Evolutionary conservation across 192 early-diverging fungal genomes (phyloP), one percentile per base, ranked within the genome.

Genomic region (Coemansia sp.): DNA sequence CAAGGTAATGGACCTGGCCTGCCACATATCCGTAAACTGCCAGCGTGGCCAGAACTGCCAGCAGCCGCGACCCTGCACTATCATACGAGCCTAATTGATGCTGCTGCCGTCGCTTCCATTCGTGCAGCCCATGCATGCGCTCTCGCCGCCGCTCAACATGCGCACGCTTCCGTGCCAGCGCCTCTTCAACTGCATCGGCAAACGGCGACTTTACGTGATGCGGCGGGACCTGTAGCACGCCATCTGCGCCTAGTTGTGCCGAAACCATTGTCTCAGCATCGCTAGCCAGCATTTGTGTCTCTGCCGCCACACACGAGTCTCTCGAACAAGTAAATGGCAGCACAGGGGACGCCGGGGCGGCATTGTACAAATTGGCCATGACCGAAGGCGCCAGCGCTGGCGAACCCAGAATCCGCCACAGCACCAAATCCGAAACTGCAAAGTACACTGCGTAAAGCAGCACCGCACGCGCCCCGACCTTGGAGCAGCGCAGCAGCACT

Each of bases 121-220:
- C 64, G 23, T 64, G 45, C 51, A 73, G 55, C 19, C 60, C 24
- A 10, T 51, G 43, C 24, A 64, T 65, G 24, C 64, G 67, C 38
- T 49, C 59, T 11, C 22, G 32, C 15, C 57, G 73, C 27, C 67
- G 66, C 17, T 58, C 63, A 21, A 50, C 66, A 27, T 65, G 23
- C n/a, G 59, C 59, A 11, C 61, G 57, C 25, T 55, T 60, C 41
- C 57, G 61, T 23, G 29, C 66, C 62, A 65, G 11, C 27, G 72
- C 72, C 32, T 65, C 62, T 35, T 54, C 66, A 6, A 75, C 72
- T 14, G 72, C 72, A 22, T 75, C 65, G n/a, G 72, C 66, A 62
- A 69, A 75, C 23, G 72, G 72, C 32, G 72, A 68, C 25, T 53
- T 58, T 29, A 69, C 61, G n/a, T 53, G 25, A 1, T 24, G 41